Evolutionary conservation across 305 asterid genomes (phyloP).

Genomic region (Salvia sclarea): DNA sequence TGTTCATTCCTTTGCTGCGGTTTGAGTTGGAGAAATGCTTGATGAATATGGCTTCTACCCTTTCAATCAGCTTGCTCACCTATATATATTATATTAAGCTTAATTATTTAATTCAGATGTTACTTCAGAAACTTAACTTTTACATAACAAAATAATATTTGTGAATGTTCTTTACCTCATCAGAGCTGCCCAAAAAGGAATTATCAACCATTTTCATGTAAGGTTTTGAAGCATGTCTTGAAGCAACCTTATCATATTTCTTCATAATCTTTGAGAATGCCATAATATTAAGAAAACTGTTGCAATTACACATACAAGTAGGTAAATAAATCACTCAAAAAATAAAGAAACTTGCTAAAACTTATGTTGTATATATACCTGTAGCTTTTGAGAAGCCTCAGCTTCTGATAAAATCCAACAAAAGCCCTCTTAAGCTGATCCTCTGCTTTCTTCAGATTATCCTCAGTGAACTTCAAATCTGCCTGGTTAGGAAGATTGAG

Average conservation of each 20-base stretch:
- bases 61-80: slow-evolving; percentile 63
- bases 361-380: slow-evolving; percentile 44
- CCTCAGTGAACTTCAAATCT: slow-evolving; percentile 53
- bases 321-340: neutral
- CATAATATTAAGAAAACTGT: slow-evolving; percentile 72
- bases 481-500: slow-evolving; percentile 44
- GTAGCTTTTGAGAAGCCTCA: slow-evolving; percentile 69
- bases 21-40: slow-evolving; percentile 82
- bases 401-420: slow-evolving; percentile 65
- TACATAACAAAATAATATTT: neutral
- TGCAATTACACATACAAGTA: slow-evolving; percentile 7
- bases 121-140: neutral
- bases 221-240: slow-evolving; percentile 62
- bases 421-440: slow-evolving; percentile 61
- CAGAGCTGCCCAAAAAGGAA: slow-evolving; percentile 67
- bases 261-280: slow-evolving; percentile 84
- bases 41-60: slow-evolving; percentile 67
- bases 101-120: neutral
- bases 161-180: slow-evolving; percentile 52
- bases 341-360: neutral
- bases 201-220: slow-evolving; percentile 68
- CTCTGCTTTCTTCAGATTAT: slow-evolving; percentile 61
- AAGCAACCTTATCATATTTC: slow-evolving; percentile 77
- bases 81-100: slow-evolving; percentile 21
- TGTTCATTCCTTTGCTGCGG: slow-evolving; percentile 68